phyloP scores from a whole-genome alignment of 169 alveolate species.

The Eimeria acervulina region DNA sequence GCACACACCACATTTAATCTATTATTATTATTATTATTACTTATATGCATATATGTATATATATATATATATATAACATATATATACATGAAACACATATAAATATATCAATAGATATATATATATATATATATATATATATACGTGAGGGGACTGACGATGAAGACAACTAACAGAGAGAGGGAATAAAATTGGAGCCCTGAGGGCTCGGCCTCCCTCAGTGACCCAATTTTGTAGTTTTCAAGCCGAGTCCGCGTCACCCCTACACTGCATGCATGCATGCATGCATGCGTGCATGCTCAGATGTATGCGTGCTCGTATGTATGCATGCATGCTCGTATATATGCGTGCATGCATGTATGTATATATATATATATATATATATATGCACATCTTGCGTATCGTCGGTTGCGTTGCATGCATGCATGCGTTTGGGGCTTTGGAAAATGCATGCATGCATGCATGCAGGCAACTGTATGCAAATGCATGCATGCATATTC shows the following conservation, averaged over 20 bases:
- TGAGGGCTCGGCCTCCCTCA: background rate
- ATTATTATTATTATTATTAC: background rate
- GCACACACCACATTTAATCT: background rate
- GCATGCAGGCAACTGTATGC: background rate
- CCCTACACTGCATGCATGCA: background rate
- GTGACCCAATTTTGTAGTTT: conserved; percentile 24
- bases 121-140: too few species aligned
- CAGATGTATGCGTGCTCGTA: background rate
- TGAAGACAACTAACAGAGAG: conserved; percentile 48
- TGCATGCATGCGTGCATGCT: background rate
- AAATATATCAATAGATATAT: too few species aligned
- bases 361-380: background rate
- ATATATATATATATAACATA: too few species aligned
- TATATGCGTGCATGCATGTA: background rate
- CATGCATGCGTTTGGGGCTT: background rate
- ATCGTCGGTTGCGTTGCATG: background rate
- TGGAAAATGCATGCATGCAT: background rate
- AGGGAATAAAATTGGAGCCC: conserved; percentile 49
- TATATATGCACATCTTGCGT: background rate
- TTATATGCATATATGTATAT: too few species aligned
- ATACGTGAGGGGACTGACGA: conserved; percentile 24
- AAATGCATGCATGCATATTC: background rate
- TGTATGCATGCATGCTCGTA: background rate
- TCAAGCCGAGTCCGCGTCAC: conserved; percentile 67
- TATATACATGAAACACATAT: too few species aligned